Evolutionary conservation across 169 alveolate species (phyloP), one percentile per base, ranked within the genome.

Genomic region (Eimeria maxima): DNA sequence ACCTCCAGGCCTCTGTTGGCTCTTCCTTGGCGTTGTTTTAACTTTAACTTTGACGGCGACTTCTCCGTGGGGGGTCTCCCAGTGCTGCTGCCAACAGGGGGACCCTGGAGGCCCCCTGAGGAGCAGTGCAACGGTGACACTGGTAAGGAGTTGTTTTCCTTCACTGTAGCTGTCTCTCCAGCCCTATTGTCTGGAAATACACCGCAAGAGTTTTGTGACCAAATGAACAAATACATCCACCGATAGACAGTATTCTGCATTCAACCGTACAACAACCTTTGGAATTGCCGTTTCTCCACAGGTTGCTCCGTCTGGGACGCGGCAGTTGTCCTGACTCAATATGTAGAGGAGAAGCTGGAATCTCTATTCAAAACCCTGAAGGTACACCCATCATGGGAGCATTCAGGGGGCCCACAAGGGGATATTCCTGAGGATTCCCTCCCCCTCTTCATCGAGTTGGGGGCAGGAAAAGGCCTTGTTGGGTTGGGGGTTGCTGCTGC

Each of bases 241-340:
- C 38, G 38, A 1, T 14, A 16, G 5, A 13, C 4, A 8, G 1
- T 8, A 8, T 13, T 14, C 20, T 13, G 20, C 20, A 60, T 60
- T 60, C 1, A 14, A 60, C n/a, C 20, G n/a, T 60, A 13, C 20
- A 10, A 71, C 45, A 18, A n/a, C 13, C 22, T 0, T 1, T 71
- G 22, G n/a, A n/a, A 3, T 29, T 67, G 22, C n/a, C n/a, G 45
- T 71, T 0, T 71, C 7, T 71, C 47, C n/a, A 27, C 90, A 81
- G 90, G 90, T 33, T 53, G 90, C 24, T 81, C n/a, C 53, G 90
- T 81, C 22, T 81, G 90, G 90, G 90, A 81, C n/a, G 90, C 90
- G 11, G 24, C 90, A 4, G 90, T 81, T 7, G 73, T 81, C 60
- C 24, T 81, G 50, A 29, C 60, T 16, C 74, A 50, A 22, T 81